phyloP scores from a whole-genome alignment of 306 rosid genomes.

The Castanospermum australe region DNA sequence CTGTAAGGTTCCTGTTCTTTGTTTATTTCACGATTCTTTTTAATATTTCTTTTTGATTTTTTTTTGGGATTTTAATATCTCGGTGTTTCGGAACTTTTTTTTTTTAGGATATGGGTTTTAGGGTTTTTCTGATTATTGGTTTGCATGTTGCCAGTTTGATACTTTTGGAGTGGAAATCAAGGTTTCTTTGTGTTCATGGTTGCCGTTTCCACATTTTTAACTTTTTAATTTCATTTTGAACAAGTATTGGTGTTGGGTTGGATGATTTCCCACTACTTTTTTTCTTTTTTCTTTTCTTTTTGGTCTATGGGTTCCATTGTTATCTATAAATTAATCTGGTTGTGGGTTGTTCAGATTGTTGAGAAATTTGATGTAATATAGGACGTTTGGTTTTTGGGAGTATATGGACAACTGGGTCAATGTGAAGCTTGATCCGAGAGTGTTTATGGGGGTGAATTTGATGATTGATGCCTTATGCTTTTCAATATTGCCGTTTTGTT shows the following conservation, averaged over 20 bases:
- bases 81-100: slow-evolving; percentile 14
- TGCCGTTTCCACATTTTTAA: background rate
- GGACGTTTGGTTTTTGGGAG: background rate
- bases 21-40: background rate
- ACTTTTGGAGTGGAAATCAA: slow-evolving; percentile 1
- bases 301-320: background rate
- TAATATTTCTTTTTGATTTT: background rate
- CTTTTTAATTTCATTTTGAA: background rate
- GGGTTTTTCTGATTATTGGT: slow-evolving; percentile 21
- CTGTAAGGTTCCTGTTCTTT: slow-evolving; percentile 25
- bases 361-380: background rate
- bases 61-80: background rate
- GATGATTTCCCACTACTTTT: background rate
- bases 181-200: background rate
- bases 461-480: background rate
- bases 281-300: background rate
- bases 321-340: background rate
- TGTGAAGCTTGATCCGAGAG: background rate
- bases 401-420: background rate
- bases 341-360: background rate
- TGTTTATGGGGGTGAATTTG: background rate
- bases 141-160: slow-evolving; percentile 1
- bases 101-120: slow-evolving; percentile 24
- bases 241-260: background rate
- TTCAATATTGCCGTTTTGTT: background rate